Evolutionary conservation across 371 early-diverging fungal genomes (phyloP).

Genomic region (Mucor indicus): DNA sequence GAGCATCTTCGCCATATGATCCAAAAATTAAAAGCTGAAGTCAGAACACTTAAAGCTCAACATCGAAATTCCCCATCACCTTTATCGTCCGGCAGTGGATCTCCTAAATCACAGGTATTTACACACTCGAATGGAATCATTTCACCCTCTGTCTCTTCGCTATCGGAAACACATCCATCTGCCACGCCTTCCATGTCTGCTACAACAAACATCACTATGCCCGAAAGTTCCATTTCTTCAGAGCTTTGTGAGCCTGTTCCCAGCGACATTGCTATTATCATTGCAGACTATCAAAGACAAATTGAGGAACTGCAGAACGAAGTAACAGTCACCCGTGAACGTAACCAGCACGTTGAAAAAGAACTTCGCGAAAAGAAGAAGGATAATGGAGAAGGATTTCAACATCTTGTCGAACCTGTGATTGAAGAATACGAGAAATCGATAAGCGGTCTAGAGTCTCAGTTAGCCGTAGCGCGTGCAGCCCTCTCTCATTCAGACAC

Average conservation of each 20-base stretch:
- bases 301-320: slow-evolving; percentile 30
- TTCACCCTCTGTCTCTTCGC: slow-evolving; percentile 21
- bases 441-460: slow-evolving; percentile 53
- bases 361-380: slow-evolving; percentile 3
- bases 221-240: slow-evolving; percentile 6
- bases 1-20: slow-evolving; percentile 58
- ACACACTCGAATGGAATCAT: slow-evolving; percentile 4
- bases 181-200: slow-evolving; percentile 23
- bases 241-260: neutral
- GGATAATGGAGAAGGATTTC: slow-evolving; percentile 32
- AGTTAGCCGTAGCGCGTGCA: slow-evolving; percentile 54
- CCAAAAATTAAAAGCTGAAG: slow-evolving; percentile 52
- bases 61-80: slow-evolving; percentile 13
- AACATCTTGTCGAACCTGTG: slow-evolving; percentile 63
- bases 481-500: slow-evolving; percentile 49
- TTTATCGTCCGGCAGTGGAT: slow-evolving; percentile 7
- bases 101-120: slow-evolving; percentile 11
- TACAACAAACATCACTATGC: slow-evolving; percentile 21
- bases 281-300: slow-evolving; percentile 18
- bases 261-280: slow-evolving; percentile 13
- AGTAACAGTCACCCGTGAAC: slow-evolving; percentile 21
- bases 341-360: slow-evolving; percentile 18
- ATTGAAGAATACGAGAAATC: slow-evolving; percentile 69
- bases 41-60: slow-evolving; percentile 38
- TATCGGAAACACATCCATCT: slow-evolving; percentile 11